phyloP scores from a whole-genome alignment of 2,329 filamentous ascomycete species.

The Aurifilum marmelostoma region DNA sequence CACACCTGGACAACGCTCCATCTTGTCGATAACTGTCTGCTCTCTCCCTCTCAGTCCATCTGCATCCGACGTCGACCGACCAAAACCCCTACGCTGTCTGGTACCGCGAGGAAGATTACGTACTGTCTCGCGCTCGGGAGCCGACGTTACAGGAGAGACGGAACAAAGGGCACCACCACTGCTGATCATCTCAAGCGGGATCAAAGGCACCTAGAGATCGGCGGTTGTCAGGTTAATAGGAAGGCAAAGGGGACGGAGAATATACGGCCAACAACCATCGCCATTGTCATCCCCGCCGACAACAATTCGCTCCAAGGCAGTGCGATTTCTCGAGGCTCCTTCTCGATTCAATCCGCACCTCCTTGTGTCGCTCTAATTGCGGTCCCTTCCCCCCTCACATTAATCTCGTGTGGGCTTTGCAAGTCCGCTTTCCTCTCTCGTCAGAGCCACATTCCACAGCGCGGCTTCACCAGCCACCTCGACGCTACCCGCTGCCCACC shows the following conservation, averaged over 20 bases:
- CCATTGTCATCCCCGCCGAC: conserved; percentile 3
- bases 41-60: conserved; percentile 1
- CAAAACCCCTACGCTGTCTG: conserved; percentile 24
- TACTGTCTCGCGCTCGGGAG: conserved; percentile 12
- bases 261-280: background rate
- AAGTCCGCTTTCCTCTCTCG: background rate
- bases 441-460: conserved; percentile 6
- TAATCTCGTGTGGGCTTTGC: background rate
- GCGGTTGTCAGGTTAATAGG: background rate
- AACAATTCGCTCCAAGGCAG: background rate
- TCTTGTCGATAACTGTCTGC: conserved; percentile 3
- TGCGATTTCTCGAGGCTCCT: background rate
- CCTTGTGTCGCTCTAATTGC: background rate
- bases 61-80: conserved; percentile 10
- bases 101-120: conserved; percentile 21
- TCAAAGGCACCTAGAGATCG: conserved; percentile 13
- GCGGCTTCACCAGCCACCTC: conserved; percentile 20
- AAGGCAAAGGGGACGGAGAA: conserved; percentile 6
- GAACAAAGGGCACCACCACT: conserved; percentile 6
- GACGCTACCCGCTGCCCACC: conserved; percentile 7
- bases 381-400: background rate
- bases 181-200: conserved; percentile 8
- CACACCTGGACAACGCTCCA: conserved; percentile 6
- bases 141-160: conserved; percentile 10
- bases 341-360: background rate